Conservation (phyloP, 2,329 filamentous ascomycete genomes). For the Xylaria sp. region DNA sequence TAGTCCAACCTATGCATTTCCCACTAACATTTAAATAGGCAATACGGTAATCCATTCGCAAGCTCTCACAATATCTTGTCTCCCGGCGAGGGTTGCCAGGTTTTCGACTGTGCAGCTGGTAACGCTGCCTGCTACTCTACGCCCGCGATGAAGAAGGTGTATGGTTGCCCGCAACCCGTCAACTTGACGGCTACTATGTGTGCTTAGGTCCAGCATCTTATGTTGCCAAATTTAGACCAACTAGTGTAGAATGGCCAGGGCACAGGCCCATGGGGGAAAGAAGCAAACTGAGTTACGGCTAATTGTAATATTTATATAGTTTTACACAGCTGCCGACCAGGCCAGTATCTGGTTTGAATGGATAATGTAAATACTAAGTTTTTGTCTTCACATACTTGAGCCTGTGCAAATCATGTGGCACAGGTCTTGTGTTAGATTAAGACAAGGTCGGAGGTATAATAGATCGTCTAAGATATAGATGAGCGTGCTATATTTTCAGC, state of each 20-base stretch:
- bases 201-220: constrained; percentile 25
- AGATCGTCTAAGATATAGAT: too few relatives aligned
- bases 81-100: constrained; percentile 53
- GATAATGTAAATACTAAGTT: not conserved
- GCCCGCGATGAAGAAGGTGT: constrained; percentile 53
- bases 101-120: constrained; percentile 54
- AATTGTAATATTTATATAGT: not conserved
- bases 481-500: too few relatives aligned
- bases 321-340: not conserved
- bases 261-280: not conserved
- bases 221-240: not conserved
- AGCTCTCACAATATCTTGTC: constrained; percentile 52
- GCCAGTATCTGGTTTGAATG: not conserved
- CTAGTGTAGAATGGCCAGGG: not conserved
- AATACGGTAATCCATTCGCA: constrained; percentile 57
- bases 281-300: not conserved
- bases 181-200: constrained; percentile 52
- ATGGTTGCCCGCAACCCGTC: constrained; percentile 56
- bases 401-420: too few relatives aligned
- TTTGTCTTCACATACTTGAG: too few relatives aligned
- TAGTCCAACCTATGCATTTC: not conserved
- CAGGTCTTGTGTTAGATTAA: too few relatives aligned
- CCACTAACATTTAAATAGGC: constrained; percentile 38
- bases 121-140: constrained; percentile 56
- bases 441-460: too few relatives aligned